Evolutionary conservation across 176 grass and related monocot genomes (phyloP), one percentile per base, ranked within the genome.

Genomic region (Neostapfia colusana): DNA sequence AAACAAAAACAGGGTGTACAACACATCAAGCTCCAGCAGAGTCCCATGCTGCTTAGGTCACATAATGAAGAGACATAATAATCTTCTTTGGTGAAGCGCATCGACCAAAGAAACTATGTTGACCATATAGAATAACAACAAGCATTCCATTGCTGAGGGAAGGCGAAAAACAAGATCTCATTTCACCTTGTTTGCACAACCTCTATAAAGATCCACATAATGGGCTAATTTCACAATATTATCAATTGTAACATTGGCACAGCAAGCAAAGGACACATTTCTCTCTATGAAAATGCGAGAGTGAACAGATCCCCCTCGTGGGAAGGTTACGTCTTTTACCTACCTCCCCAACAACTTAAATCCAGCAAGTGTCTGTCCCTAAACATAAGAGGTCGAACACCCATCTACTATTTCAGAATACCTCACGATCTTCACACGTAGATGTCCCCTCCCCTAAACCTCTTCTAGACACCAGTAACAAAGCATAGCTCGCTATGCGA

Each of bases 261-360:
- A 13, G 46, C 54, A 83, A 60, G 18, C 26, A 77, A 69, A 66
- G 17, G 5, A 28, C 14, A 58, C 72, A 40, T 67, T 63, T 43
- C 35, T 55, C 50, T 7, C n/a, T 25, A 39, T 23, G 42, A 42
- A 45, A 48, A n/a, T n/a, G n/a, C 67, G 17, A 25, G 6, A 13
- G 17, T 21, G 8, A 76, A 67, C 37, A 51, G 44, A 35, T 16
- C 23, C 38, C 62, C 25, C 18, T 6, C 10, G 24, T 24, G 0
- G 1, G 57, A 58, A 25, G 35, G 8, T n/a, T 46, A 10, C 13
- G 25, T 58, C 3, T 10, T 58, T 46, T 58, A 42, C 31, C 31
- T 31, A 31, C 34, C 27, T 59, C 61, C 38, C 50, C 0, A 6
- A 16, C 14, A 58, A 46, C 31, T 62, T 51, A 48, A 67, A 38